phyloP scores from a whole-genome alignment of 2,329 filamentous ascomycete genomes.

The Leptographium wingfieldii region DNA sequence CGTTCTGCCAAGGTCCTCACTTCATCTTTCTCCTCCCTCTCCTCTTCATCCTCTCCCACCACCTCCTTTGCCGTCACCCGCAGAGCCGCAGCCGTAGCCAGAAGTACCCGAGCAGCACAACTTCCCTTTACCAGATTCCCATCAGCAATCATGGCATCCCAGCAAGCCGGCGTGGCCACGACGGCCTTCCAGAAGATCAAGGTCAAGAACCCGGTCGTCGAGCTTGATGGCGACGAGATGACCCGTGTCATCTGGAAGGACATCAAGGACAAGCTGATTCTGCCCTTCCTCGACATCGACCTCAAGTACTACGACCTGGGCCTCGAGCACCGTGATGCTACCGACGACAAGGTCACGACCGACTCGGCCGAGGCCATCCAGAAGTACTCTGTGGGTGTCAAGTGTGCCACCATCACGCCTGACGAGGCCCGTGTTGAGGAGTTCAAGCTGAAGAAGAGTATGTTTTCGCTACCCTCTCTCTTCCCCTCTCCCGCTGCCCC shows the following conservation, averaged over 20 bases:
- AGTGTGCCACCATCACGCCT: slow-evolving; percentile 98
- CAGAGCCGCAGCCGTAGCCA: slow-evolving; percentile 1
- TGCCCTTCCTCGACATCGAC: slow-evolving; percentile 91
- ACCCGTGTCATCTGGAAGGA: slow-evolving; percentile 97
- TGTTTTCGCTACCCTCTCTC: slow-evolving; percentile 19
- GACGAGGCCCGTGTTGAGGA: slow-evolving; percentile 95
- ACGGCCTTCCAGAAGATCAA: slow-evolving; percentile 65
- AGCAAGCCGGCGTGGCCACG: slow-evolving; percentile 8
- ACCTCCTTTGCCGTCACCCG: neutral
- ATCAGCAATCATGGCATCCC: slow-evolving; percentile 37
- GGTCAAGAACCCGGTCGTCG: slow-evolving; percentile 98
- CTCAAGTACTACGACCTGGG: slow-evolving; percentile 97
- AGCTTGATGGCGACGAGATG: slow-evolving; percentile 94
- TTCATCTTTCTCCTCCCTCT: slow-evolving; percentile 2
- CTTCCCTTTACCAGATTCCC: neutral
- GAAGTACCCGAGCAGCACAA: neutral
- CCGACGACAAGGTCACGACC: slow-evolving; percentile 88
- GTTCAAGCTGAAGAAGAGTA: slow-evolving; percentile 97
- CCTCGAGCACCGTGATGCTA: slow-evolving; percentile 88
- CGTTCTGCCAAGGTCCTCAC: slow-evolving; percentile 7
- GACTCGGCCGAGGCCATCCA: slow-evolving; percentile 96
- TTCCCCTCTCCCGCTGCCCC: neutral
- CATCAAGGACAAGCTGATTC: slow-evolving; percentile 98
- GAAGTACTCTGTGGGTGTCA: slow-evolving; percentile 97
- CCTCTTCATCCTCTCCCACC: slow-evolving; percentile 3